A percentile compares a stretch with the other conserved stretches of the same genome.
phyloP scores from a whole-genome alignment of 208 protist genomes.

The Crithidia expoeki region DNA sequence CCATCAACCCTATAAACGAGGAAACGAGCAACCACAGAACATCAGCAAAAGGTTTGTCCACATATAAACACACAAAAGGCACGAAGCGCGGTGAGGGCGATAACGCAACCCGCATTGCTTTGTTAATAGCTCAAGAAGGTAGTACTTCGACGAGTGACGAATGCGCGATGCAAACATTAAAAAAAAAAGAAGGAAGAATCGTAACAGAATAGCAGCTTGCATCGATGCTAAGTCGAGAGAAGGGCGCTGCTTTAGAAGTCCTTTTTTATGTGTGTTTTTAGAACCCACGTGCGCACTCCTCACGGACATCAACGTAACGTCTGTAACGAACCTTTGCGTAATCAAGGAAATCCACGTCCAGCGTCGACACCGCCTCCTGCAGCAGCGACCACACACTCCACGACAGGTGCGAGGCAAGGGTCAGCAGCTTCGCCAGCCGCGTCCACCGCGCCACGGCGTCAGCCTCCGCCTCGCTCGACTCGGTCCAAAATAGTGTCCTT shows the following conservation, averaged over 20 bases:
- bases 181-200: neutral
- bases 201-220: too few relatives aligned
- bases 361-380: constrained; percentile 84
- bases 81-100: too few relatives aligned
- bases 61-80: too few relatives aligned
- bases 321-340: constrained; percentile 71
- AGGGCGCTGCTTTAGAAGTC: neutral
- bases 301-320: constrained; percentile 73
- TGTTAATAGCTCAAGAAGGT: too few relatives aligned
- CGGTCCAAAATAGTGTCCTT: constrained; percentile 54
- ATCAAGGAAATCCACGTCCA: constrained; percentile 89
- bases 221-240: neutral
- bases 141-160: too few relatives aligned
- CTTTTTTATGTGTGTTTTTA: neutral
- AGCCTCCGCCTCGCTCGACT: constrained; percentile 37
- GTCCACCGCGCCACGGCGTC: constrained; percentile 47
- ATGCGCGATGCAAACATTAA: neutral
- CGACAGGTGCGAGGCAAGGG: constrained; percentile 78
- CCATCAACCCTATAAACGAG: too few relatives aligned
- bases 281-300: constrained; percentile 40
- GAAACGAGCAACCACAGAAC: too few relatives aligned
- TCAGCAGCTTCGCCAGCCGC: constrained; percentile 72
- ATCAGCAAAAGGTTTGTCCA: too few relatives aligned
- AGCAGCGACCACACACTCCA: constrained; percentile 90
- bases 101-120: too few relatives aligned